Percentiles rank a stretch among this genome's conserved stretches.
Evolutionary conservation across 805 yeast genomes (phyloP).

Genomic region (Candida pseudoglaebosa): DNA sequence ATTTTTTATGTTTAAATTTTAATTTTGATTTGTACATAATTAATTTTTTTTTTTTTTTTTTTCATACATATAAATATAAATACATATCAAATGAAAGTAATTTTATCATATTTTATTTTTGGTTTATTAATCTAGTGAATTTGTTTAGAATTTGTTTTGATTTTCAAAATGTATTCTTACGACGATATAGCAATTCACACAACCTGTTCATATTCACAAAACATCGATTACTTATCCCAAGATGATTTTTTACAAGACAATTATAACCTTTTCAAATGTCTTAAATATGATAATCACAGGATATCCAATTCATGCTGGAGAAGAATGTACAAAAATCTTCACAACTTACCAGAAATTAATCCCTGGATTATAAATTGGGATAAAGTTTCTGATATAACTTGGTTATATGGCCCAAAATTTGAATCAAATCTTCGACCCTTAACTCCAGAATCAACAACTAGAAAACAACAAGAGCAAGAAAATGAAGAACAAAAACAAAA

Average conservation of each 20-base stretch:
- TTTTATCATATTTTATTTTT: too few species aligned
- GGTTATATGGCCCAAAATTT: constrained; percentile 50
- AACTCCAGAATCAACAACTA: neutral
- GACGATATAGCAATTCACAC: constrained; percentile 13
- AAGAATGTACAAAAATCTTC: constrained; percentile 29
- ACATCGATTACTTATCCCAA: constrained; percentile 29
- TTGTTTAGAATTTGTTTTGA: too few species aligned
- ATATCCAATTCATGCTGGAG: constrained; percentile 40
- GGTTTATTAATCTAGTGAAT: too few species aligned
- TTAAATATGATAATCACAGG: constrained; percentile 14
- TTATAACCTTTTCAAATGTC: constrained; percentile 13
- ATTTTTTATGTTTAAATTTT: too few species aligned
- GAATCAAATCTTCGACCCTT: too few species aligned
- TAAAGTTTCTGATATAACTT: constrained; percentile 51
- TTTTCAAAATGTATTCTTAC: constrained; percentile 10
- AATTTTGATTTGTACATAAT: too few species aligned
- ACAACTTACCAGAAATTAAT: constrained; percentile 24
- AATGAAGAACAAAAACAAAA: too few species aligned
- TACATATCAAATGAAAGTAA: neutral
- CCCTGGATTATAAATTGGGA: constrained; percentile 52
- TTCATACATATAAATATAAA: too few species aligned
- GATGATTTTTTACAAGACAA: constrained; percentile 13
- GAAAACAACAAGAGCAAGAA: constrained; percentile 3
- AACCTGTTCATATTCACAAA: constrained; percentile 13
- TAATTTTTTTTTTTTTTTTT: too few species aligned